A percentile compares a stretch with the other conserved stretches of the same genome.
Conservation (phyloP, 177 flowering plant species). For the Vitis hybrid region DNA sequence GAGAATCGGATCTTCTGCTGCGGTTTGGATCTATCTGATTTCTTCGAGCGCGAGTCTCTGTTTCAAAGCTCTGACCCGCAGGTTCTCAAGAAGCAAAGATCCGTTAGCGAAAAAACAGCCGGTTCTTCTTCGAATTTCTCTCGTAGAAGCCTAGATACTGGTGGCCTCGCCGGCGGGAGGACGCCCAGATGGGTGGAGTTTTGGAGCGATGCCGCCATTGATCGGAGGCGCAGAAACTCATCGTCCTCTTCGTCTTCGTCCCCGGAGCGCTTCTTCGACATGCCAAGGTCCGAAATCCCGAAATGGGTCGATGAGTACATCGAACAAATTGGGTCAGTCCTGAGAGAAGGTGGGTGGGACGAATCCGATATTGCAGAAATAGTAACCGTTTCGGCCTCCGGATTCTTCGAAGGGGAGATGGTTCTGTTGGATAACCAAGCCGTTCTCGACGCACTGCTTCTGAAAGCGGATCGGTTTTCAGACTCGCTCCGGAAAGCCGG, state of each 20-base stretch:
- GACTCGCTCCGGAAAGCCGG: conserved; percentile 77
- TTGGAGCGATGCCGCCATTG: conserved; percentile 84
- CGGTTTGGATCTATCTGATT: conserved; percentile 81
- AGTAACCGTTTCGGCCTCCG: conserved; percentile 64
- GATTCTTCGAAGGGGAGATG: conserved; percentile 64
- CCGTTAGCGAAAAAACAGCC: conserved; percentile 34
- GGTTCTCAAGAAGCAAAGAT: conserved; percentile 42
- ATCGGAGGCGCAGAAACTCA: conserved; percentile 63
- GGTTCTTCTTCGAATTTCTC: conserved; percentile 40
- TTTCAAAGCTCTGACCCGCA: conserved; percentile 36
- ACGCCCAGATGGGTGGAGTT: conserved; percentile 94
- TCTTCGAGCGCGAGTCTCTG: conserved; percentile 76
- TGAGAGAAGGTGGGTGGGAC: conserved; percentile 88
- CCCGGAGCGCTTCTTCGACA: conserved; percentile 64
- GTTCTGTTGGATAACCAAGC: conserved; percentile 72
- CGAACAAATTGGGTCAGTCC: conserved; percentile 63
- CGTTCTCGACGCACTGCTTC: conserved; percentile 65
- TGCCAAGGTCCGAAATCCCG: conserved; percentile 47
- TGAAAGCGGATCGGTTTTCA: conserved; percentile 81
- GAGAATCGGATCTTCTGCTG: conserved; percentile 74
- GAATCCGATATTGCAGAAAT: conserved; percentile 82
- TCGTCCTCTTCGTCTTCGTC: conserved; percentile 55
- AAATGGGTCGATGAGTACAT: conserved; percentile 83
- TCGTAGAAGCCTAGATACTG: conserved; percentile 58
- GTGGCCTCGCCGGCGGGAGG: conserved; percentile 27